These are phyloP conservation scores for Pyrenophora teres DNA, from an alignment of 2,329 filamentous ascomycete species.

Conservation along the genomic window DNA sequence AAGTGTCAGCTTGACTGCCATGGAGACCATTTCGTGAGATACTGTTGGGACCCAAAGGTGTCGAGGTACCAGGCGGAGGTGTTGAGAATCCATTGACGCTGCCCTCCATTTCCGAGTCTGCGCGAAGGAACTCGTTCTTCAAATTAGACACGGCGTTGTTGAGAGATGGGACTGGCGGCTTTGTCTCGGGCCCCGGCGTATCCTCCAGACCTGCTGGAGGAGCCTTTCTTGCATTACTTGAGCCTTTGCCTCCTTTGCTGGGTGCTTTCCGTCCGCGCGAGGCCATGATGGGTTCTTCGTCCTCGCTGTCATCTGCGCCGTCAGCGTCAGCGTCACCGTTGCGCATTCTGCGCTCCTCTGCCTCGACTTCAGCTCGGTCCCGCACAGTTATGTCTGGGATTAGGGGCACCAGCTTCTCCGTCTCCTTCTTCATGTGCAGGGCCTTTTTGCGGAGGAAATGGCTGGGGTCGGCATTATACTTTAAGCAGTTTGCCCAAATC, in stretches of 20 bases:
- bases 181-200: slow-evolving; percentile 76
- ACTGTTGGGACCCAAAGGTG: slow-evolving; percentile 74
- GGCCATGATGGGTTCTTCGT: slow-evolving; percentile 93
- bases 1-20: slow-evolving; percentile 77
- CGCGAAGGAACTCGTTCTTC: slow-evolving; percentile 59
- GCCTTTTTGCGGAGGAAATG: slow-evolving; percentile 91
- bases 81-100: slow-evolving; percentile 85
- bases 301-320: slow-evolving; percentile 87
- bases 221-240: slow-evolving; percentile 69
- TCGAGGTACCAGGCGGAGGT: slow-evolving; percentile 76
- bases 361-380: slow-evolving; percentile 89
- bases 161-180: slow-evolving; percentile 67
- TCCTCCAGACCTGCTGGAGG: slow-evolving; percentile 75
- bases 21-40: slow-evolving; percentile 60
- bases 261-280: slow-evolving; percentile 89
- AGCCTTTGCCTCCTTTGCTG: slow-evolving; percentile 72
- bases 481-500: slow-evolving; percentile 96
- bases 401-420: slow-evolving; percentile 91
- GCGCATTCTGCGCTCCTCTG: slow-evolving; percentile 73
- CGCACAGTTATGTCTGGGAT: slow-evolving; percentile 92
- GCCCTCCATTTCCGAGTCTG: slow-evolving; percentile 81
- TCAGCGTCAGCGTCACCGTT: slow-evolving; percentile 81
- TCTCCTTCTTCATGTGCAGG: slow-evolving; percentile 94
- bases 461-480: slow-evolving; percentile 88
- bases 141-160: slow-evolving; percentile 55